Base-by-base conservation (phyloP, 2,329 filamentous ascomycete genomes). In the Fusarium coicis region DNA sequence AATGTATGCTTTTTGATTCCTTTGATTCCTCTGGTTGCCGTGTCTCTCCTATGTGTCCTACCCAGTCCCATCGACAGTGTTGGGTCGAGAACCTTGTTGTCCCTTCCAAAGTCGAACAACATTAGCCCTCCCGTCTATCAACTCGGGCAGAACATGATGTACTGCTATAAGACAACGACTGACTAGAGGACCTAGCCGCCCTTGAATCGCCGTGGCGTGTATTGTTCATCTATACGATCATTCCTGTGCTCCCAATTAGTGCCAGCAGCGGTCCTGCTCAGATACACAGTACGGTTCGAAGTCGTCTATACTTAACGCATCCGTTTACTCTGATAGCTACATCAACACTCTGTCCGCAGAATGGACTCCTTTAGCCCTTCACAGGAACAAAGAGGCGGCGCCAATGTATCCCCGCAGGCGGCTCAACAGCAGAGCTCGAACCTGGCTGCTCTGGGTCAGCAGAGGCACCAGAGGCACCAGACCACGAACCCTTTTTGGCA, bases 361-460 rank as follows among this genome's bases (percentile, higher is more conserved):
- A 73, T 73, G 71, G 63, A 72, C 30, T 47, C 63, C 16, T 74
- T 72, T 43, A 55, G 54, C 32, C 28, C 66, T 28, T 21, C 67
- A 19, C 62, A 57, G 34, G 67, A 60, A 32, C 49, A 40, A 16
- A 42, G 42, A 19, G 54, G 39, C 40, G 44, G 55, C n/a, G 37
- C 49, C 42, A 65, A 43, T 40, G 32, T 47, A 21, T 66, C 70
- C 9, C 23, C 42, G 7, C 71, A 68, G 28, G 39, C 54, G 49
- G 32, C 58, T 28, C 66, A 74, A 43, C 61, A 71, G 34, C 70
- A 74, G 47, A 64, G 52, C 32, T 18, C 49, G 12, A 68, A 53
- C 34, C 30, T 73, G 32, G 53, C 49, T 34, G 46, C 57, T n/a
- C 50, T 73, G 23, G n/a, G 32, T 21, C 66, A 61, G 19, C 21